Conservation (phyloP, 139 green algal species). For the Closterium sp. region DNA sequence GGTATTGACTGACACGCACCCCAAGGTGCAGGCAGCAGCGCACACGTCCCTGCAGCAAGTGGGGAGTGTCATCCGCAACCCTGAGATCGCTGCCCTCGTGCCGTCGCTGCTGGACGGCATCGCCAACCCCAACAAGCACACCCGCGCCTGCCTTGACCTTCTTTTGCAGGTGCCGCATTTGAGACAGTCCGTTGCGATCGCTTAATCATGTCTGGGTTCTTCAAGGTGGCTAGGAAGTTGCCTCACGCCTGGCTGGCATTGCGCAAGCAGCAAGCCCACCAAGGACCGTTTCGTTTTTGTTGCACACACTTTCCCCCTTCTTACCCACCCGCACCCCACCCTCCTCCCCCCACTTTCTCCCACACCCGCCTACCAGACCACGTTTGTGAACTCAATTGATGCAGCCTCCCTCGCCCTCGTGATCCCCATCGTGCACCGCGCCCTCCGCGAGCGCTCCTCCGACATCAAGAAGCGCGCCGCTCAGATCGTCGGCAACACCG, state of each 20-base stretch:
- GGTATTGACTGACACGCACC: slow-evolving; percentile 82
- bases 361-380: too few relatives aligned
- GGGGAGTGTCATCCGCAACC: slow-evolving; percentile 90
- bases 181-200: too few relatives aligned
- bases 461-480: too few relatives aligned
- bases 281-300: too few relatives aligned
- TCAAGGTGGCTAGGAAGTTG: too few relatives aligned
- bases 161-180: slow-evolving; percentile 66
- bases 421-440: slow-evolving; percentile 85
- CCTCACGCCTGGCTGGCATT: too few relatives aligned
- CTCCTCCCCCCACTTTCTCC: too few relatives aligned
- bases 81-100: slow-evolving; percentile 82
- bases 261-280: too few relatives aligned
- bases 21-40: slow-evolving; percentile 83
- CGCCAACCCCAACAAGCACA: slow-evolving; percentile 76
- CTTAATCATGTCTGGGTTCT: too few relatives aligned
- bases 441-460: slow-evolving; percentile 86
- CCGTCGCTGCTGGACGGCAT: slow-evolving; percentile 83
- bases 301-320: too few relatives aligned
- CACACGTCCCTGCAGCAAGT: slow-evolving; percentile 82
- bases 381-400: slow-evolving; percentile 95
- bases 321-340: too few relatives aligned
- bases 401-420: slow-evolving; percentile 88
- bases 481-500: too few relatives aligned
- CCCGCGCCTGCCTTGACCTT: slow-evolving; percentile 66